These are phyloP conservation scores for Penicillium hesseltinei DNA, from an alignment of 2,329 filamentous ascomycete genomes.

Conservation along the genomic window DNA sequence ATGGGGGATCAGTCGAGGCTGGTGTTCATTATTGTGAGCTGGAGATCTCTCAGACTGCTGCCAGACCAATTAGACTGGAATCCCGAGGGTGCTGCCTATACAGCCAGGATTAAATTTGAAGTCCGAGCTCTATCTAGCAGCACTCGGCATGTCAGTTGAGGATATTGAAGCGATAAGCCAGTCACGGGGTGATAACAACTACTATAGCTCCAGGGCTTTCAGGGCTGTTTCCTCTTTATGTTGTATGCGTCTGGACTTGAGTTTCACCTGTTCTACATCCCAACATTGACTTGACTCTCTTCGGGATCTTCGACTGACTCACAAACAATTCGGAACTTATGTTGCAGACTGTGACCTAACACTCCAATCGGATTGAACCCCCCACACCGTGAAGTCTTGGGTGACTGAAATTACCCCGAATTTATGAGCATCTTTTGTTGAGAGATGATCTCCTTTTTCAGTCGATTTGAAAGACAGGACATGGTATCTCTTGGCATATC, in stretches of 20 bases:
- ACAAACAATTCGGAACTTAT: not conserved
- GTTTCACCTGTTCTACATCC: not conserved
- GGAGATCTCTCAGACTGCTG: not conserved
- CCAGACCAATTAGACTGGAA: not conserved
- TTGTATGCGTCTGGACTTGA: not conserved
- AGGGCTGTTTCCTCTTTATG: not conserved
- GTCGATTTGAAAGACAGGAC: not conserved
- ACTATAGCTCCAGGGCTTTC: not conserved
- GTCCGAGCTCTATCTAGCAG: not conserved
- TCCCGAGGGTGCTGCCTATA: not conserved
- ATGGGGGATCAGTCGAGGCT: slow-evolving; percentile 8
- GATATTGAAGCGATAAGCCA: slow-evolving; percentile 8
- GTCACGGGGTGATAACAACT: slow-evolving; percentile 11
- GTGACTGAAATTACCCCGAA: slow-evolving; percentile 8
- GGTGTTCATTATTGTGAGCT: slow-evolving; percentile 18
- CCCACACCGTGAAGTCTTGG: not conserved
- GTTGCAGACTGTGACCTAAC: too few relatives aligned
- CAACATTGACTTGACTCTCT: too few relatives aligned
- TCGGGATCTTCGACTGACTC: not conserved
- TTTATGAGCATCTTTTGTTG: slow-evolving; percentile 6
- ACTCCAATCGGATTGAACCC: not conserved
- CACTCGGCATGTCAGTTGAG: not conserved
- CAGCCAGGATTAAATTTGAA: not conserved
- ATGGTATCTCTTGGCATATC: slow-evolving; percentile 6
- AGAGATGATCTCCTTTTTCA: not conserved